Percentiles rank a stretch among this genome's conserved stretches.
Conservation (phyloP, 192 early-diverging fungal species). For the Lobosporangium transversale region DNA sequence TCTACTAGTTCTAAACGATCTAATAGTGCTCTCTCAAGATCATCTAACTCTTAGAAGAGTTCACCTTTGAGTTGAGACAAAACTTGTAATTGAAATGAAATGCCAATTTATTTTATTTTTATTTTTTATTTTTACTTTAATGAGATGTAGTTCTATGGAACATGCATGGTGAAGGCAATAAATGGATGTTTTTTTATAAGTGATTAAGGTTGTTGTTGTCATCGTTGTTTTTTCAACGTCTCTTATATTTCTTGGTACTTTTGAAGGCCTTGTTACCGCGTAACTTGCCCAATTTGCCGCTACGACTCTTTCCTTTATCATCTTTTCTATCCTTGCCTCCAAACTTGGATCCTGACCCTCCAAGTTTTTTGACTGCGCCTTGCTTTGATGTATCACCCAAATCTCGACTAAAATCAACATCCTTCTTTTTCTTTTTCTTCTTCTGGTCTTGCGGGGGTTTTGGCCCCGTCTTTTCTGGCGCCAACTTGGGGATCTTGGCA, state of each 20-base stretch:
- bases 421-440: conserved; percentile 53
- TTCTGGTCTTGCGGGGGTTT: conserved; percentile 37
- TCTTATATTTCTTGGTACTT: conserved; percentile 53
- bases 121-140: too few species aligned
- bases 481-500: conserved; percentile 43
- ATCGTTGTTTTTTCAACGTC: conserved; percentile 39
- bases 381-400: conserved; percentile 54
- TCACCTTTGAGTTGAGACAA: too few species aligned
- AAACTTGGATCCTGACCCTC: conserved; percentile 35
- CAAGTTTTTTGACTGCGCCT: conserved; percentile 51
- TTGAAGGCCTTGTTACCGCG: conserved; percentile 50
- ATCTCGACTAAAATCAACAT: conserved; percentile 57
- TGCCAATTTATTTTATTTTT: too few species aligned
- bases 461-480: conserved; percentile 16
- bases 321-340: conserved; percentile 34
- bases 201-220: too few species aligned
- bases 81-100: too few species aligned
- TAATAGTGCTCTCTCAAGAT: too few species aligned
- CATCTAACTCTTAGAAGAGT: too few species aligned
- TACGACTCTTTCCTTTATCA: conserved; percentile 42
- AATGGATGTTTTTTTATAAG: too few species aligned
- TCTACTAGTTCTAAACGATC: too few species aligned
- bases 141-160: too few species aligned
- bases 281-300: conserved; percentile 42
- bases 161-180: too few species aligned